These are phyloP conservation scores for Polytrichum formosum DNA, from an alignment of 225 moss, liverwort and hornwort species.

Conservation along the genomic window DNA sequence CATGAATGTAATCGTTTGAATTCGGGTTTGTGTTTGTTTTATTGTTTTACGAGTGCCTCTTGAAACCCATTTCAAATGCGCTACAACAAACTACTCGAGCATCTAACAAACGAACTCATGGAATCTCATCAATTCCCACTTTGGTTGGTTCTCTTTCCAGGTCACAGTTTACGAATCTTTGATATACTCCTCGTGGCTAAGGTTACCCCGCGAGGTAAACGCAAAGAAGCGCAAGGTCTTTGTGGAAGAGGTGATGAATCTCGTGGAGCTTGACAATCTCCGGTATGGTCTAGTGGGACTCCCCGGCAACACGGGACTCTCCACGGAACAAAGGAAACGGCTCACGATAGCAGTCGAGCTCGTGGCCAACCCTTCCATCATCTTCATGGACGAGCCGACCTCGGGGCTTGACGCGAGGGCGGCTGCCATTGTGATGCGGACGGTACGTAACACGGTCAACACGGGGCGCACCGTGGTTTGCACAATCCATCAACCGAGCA, in stretches of 20 bases:
- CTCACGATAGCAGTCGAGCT: slow-evolving; percentile 38
- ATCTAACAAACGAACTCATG: too few species aligned
- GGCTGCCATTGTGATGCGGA: slow-evolving; percentile 43
- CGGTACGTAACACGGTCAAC: slow-evolving; percentile 23
- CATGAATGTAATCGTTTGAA: too few species aligned
- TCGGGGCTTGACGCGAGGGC: slow-evolving; percentile 37
- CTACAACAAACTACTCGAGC: too few species aligned
- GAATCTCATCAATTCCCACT: too few species aligned
- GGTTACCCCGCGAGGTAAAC: slow-evolving; percentile 16
- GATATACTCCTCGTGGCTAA: slow-evolving; percentile 32
- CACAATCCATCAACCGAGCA: slow-evolving; percentile 49
- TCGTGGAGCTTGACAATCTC: slow-evolving; percentile 23
- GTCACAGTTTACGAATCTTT: slow-evolving; percentile 40
- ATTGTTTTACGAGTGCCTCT: too few species aligned
- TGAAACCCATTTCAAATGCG: too few species aligned
- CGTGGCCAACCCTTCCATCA: slow-evolving; percentile 42
- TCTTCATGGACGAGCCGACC: slow-evolving; percentile 49
- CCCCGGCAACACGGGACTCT: slow-evolving; percentile 13
- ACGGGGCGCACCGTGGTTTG: slow-evolving; percentile 33
- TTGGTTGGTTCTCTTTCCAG: slow-evolving; percentile 1
- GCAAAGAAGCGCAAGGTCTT: slow-evolving; percentile 3
- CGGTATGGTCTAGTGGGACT: slow-evolving; percentile 32
- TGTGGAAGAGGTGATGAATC: slow-evolving; percentile 32
- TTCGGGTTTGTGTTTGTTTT: too few species aligned
- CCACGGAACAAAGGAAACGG: slow-evolving; percentile 37